Evolutionary conservation across 106 monocot species (phyloP), one percentile per base, ranked within the genome.

Genomic region (Allium cepa): DNA sequence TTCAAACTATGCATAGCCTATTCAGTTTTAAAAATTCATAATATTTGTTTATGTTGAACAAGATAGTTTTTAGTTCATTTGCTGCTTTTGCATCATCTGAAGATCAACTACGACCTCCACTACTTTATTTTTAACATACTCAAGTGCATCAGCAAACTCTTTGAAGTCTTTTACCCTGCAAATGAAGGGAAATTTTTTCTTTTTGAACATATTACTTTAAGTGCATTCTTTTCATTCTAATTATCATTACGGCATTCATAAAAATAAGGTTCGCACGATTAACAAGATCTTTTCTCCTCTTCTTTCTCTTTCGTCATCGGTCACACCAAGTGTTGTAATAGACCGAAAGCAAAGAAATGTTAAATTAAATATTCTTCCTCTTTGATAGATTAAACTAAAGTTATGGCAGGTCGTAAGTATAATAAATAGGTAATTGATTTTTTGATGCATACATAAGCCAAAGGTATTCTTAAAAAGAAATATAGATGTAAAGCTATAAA

Each of bases 221-320:
- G 4, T 1, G 36, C 36, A 4, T 36, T 36, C 36, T 36, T 36
- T 36, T 36, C 36, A 36, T 36, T 1, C 1, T 4, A 36, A 36
- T 36, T 36, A 36, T 36, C 36, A 36, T 36, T 36, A 36, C 4
- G 4, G 3, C 1, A 36, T 1, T 4, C 36, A 36, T 1, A 46
- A 36, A 5, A 57, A 66, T 13, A 60, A 26, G 56, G 18, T 68
- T 60, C 66, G 87, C 97, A 80, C 89, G 52, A 92, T 99, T 62
- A 88, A 90, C 11, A 99, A 73, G 61, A 99, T 92, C 68, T 99
- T 89, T 84, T 93, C 92, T 9, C 97, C 89, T 52, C 97, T 77
- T 70, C 17, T 87, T 53, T 93, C 80, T 17, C 97, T 78, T 79
- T 99, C 97, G 74, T 90, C 92, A 4, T 93, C 83, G 0, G 92